Percentiles rank a stretch among this genome's conserved stretches.
Evolutionary conservation across 768 basidiomycete species (phyloP).

Genomic region (Gyrodon lividus): DNA sequence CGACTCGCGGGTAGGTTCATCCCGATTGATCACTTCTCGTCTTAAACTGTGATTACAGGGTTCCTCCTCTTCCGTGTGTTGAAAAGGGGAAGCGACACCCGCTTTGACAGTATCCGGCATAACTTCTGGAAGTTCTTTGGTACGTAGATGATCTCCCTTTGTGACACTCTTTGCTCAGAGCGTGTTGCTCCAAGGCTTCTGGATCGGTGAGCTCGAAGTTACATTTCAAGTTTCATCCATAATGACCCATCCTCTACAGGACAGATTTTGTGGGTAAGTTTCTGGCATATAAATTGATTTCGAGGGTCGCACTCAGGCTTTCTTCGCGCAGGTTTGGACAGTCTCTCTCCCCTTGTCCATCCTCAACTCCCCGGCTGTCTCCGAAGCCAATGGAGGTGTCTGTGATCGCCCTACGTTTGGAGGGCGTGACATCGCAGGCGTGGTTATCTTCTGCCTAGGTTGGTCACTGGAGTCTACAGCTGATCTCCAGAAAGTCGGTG

Average conservation of each 20-base stretch:
- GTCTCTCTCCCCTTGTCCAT: constrained; percentile 64
- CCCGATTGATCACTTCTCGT: background rate
- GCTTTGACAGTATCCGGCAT: constrained; percentile 66
- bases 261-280: constrained; percentile 59
- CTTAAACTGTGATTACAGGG: constrained; percentile 29
- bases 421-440: constrained; percentile 59
- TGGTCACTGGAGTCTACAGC: constrained; percentile 54
- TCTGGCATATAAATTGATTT: background rate
- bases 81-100: constrained; percentile 61
- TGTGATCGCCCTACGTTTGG: constrained; percentile 55
- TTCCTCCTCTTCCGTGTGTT: constrained; percentile 72
- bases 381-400: constrained; percentile 33
- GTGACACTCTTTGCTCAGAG: background rate
- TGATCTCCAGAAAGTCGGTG: constrained; percentile 58
- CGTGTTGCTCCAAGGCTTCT: background rate
- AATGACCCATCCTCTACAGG: constrained; percentile 25
- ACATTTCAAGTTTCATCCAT: too few species aligned
- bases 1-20: constrained; percentile 48
- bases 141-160: constrained; percentile 16
- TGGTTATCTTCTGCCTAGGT: constrained; percentile 60
- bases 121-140: constrained; percentile 67
- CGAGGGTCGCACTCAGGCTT: background rate
- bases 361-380: constrained; percentile 66
- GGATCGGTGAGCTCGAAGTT: background rate
- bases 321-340: constrained; percentile 46